These are phyloP conservation scores for Deinandra increscens DNA, from an alignment of 129 eudicot genomes.

Conservation along the genomic window DNA sequence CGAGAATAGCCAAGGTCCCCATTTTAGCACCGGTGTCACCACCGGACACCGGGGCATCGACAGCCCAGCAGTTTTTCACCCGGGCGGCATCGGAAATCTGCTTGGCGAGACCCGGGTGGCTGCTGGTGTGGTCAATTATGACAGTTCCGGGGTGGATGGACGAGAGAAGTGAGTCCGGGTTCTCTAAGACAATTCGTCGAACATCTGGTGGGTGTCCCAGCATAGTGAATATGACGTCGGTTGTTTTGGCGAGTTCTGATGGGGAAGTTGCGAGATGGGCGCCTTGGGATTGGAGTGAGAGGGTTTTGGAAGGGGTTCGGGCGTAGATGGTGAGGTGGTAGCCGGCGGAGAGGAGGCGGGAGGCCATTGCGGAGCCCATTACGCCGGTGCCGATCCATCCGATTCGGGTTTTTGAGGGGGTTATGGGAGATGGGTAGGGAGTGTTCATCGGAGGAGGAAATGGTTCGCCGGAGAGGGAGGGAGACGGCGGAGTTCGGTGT, in stretches of 20 bases:
- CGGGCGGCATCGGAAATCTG: slow-evolving; percentile 45
- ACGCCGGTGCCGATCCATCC: slow-evolving; percentile 94
- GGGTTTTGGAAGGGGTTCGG: slow-evolving; percentile 76
- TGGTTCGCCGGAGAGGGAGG: not conserved
- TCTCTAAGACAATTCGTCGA: slow-evolving; percentile 56
- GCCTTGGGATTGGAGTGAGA: slow-evolving; percentile 61
- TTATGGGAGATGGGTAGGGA: slow-evolving; percentile 53
- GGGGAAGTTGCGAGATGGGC: slow-evolving; percentile 61
- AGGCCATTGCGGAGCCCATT: slow-evolving; percentile 91
- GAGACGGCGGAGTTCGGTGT: too few relatives aligned
- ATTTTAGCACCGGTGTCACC: slow-evolving; percentile 80
- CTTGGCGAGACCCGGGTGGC: slow-evolving; percentile 66
- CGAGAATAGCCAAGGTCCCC: slow-evolving; percentile 68
- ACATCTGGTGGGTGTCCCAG: slow-evolving; percentile 94
- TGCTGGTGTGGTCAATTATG: slow-evolving; percentile 78
- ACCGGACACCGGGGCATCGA: slow-evolving; percentile 91
- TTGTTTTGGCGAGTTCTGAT: slow-evolving; percentile 44
- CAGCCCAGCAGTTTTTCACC: slow-evolving; percentile 46
- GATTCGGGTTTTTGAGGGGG: slow-evolving; percentile 59
- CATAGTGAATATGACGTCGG: slow-evolving; percentile 80
- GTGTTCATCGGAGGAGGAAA: slow-evolving; percentile 28
- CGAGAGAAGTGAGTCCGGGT: slow-evolving; percentile 36
- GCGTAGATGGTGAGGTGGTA: slow-evolving; percentile 70
- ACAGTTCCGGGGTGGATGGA: slow-evolving; percentile 52
- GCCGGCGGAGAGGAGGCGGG: slow-evolving; percentile 83